A percentile compares a stretch with the other conserved stretches of the same genome.
phyloP scores from a whole-genome alignment of 2,329 filamentous ascomycete genomes.

The Stemphylium beticola region DNA sequence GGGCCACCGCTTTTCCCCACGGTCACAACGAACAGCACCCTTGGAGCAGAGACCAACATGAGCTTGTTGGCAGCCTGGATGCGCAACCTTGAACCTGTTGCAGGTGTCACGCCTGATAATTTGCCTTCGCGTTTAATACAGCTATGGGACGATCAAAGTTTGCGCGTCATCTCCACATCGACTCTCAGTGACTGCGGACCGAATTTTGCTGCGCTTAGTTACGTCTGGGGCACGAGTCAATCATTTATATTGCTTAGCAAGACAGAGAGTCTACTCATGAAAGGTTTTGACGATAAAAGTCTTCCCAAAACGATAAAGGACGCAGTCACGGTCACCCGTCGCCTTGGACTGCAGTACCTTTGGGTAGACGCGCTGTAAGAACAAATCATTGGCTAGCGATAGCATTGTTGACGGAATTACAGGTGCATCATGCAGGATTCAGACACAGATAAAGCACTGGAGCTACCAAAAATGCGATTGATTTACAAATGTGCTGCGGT shows the following conservation, averaged over 20 bases:
- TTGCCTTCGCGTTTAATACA: neutral
- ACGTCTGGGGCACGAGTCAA: constrained; percentile 12
- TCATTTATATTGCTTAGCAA: constrained; percentile 1
- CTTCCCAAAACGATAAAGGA: constrained; percentile 18
- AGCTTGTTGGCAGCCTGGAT: neutral
- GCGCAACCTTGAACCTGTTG: neutral
- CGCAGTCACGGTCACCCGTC: constrained; percentile 13
- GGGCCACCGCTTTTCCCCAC: neutral
- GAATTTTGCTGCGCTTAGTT: constrained; percentile 11
- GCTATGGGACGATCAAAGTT: neutral
- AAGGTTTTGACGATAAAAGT: neutral
- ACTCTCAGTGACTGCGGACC: neutral
- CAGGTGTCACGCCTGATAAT: neutral
- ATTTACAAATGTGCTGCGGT: constrained; percentile 15
- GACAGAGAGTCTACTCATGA: neutral
- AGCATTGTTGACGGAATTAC: neutral
- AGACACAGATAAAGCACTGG: constrained; percentile 9
- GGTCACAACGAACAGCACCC: neutral
- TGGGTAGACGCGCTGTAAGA: constrained; percentile 21
- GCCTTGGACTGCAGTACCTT: constrained; percentile 10
- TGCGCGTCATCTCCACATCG: neutral
- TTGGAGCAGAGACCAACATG: neutral
- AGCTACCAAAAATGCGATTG: constrained; percentile 13
- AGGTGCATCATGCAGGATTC: constrained; percentile 18
- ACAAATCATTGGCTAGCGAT: neutral